Evolutionary conservation across 768 basidiomycete species (phyloP).

Genomic region (Boletus pseudopeckii): DNA sequence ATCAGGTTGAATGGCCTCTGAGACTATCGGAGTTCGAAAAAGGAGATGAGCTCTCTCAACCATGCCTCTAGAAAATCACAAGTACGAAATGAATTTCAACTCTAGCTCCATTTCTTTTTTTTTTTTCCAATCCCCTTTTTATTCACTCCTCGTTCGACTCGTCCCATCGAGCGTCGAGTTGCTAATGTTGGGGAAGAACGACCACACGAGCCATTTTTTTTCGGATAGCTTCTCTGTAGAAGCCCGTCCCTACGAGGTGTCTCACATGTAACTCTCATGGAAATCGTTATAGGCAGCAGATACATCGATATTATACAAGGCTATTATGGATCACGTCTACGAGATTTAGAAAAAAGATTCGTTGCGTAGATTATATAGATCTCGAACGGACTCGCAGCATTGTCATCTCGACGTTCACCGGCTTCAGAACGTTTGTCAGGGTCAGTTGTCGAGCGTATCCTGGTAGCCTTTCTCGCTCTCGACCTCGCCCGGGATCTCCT

Average conservation of each 20-base stretch:
- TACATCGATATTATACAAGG: constrained; percentile 12
- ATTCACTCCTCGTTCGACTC: constrained; percentile 48
- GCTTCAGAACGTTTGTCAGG: too few relatives aligned
- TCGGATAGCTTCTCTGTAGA: constrained; percentile 46
- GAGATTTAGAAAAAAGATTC: background rate
- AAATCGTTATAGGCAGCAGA: background rate
- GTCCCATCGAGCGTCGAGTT: constrained; percentile 45
- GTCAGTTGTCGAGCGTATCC: constrained; percentile 31
- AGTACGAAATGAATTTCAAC: background rate
- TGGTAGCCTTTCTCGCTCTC: constrained; percentile 58
- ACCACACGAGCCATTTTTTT: constrained; percentile 48
- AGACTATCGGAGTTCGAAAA: too few relatives aligned
- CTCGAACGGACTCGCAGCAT: background rate
- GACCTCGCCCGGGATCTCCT: constrained; percentile 62
- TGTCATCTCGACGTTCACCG: background rate
- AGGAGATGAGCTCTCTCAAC: too few relatives aligned
- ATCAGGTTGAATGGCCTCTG: too few relatives aligned
- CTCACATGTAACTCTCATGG: constrained; percentile 36
- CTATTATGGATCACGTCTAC: background rate
- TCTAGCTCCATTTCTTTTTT: background rate
- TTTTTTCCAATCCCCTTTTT: constrained; percentile 26
- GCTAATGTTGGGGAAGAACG: constrained; percentile 50
- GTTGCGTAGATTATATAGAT: background rate
- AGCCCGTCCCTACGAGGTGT: constrained; percentile 61
- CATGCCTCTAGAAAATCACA: background rate